These are phyloP conservation scores for Stygiomarasmius scandens DNA, from an alignment of 1,284 basidiomycete genomes.

Conservation along the genomic window DNA sequence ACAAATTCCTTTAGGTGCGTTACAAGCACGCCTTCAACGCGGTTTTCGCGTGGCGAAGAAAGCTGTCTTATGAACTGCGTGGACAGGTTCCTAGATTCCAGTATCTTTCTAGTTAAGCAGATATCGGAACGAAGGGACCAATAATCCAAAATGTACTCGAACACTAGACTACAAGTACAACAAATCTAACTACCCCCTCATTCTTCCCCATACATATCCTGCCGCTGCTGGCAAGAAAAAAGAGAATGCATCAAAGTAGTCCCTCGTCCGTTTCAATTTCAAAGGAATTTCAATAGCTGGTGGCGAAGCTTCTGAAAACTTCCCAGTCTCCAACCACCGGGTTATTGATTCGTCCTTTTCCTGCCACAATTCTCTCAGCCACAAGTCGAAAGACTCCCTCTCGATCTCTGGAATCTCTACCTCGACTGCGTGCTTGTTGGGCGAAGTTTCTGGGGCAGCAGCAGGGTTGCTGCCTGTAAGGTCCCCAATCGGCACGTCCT, in stretches of 20 bases:
- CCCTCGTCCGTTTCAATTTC: conserved; percentile 49
- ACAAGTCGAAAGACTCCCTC: conserved; percentile 75
- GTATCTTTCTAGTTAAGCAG: conserved; percentile 82
- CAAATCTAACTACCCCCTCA: conserved; percentile 27
- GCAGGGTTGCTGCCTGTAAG: conserved; percentile 41
- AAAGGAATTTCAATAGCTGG: conserved; percentile 59
- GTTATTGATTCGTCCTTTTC: conserved; percentile 83
- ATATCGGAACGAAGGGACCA: conserved; percentile 64
- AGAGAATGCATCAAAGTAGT: conserved; percentile 67
- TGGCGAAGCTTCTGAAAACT: conserved; percentile 32
- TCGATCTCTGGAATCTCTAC: conserved; percentile 72
- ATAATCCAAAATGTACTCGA: conserved; percentile 20
- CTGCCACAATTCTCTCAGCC: conserved; percentile 82
- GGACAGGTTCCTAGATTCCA: conserved; percentile 93
- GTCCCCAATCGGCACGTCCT: conserved; percentile 69
- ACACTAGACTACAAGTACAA: conserved; percentile 17
- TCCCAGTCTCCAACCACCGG: conserved; percentile 56
- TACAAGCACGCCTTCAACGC: conserved; percentile 79
- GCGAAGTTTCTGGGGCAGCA: conserved; percentile 27
- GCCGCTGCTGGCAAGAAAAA: conserved; percentile 64
- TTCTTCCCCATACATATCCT: conserved; percentile 54
- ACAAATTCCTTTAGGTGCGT: conserved; percentile 67
- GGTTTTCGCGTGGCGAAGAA: conserved; percentile 85
- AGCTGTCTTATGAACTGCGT: conserved; percentile 91
- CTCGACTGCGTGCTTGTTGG: conserved; percentile 39